Evolutionary conservation across 306 rosid species (phyloP).

Genomic region (Fragaria iinumae): DNA sequence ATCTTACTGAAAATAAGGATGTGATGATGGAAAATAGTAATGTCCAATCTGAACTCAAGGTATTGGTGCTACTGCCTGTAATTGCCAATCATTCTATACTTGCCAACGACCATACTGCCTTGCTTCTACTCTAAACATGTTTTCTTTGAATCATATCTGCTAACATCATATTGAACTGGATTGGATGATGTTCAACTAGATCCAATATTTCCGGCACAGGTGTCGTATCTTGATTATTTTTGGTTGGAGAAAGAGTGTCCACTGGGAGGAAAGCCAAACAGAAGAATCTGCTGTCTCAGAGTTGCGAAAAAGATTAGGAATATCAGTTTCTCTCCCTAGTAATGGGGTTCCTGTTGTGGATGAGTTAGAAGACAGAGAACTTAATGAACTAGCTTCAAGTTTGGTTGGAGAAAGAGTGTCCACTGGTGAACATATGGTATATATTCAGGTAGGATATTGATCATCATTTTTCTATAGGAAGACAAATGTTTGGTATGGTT

Average conservation of each 20-base stretch:
- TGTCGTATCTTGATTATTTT: neutral
- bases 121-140: neutral
- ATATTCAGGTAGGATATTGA: too few species aligned
- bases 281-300: slow-evolving; percentile 62
- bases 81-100: neutral
- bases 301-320: slow-evolving; percentile 60
- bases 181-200: neutral
- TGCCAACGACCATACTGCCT: neutral
- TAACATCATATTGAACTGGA: neutral
- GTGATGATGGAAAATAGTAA: too few species aligned
- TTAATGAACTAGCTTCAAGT: slow-evolving; percentile 66
- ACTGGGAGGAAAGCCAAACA: slow-evolving; percentile 57
- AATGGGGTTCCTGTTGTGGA: slow-evolving; percentile 52
- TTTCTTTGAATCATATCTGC: neutral
- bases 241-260: too few species aligned
- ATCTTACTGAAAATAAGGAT: too few species aligned
- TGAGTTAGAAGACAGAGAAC: slow-evolving; percentile 70
- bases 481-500: neutral
- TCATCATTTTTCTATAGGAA: too few species aligned
- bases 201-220: neutral
- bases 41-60: slow-evolving; percentile 33
- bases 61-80: slow-evolving; percentile 28
- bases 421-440: slow-evolving; percentile 30
- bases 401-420: slow-evolving; percentile 48
- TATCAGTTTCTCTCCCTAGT: slow-evolving; percentile 57